These are phyloP conservation scores for Macadamia tetraphylla DNA, from an alignment of 164 flowering plant genomes.

Conservation along the genomic window DNA sequence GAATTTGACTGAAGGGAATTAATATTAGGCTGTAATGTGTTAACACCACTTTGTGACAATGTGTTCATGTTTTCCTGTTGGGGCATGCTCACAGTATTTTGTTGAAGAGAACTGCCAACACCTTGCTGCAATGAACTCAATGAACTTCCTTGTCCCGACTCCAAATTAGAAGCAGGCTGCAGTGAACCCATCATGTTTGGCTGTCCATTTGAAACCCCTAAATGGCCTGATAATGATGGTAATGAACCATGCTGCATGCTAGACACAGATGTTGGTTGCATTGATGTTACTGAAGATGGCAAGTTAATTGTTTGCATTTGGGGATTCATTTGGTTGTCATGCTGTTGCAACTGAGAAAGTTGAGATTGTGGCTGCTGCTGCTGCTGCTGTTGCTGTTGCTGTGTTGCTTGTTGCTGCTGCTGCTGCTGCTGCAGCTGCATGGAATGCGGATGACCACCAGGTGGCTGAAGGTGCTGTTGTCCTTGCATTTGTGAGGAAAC, in stretches of 20 bases:
- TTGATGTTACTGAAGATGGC: conserved; percentile 37
- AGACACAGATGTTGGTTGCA: conserved; percentile 40
- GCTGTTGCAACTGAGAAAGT: conserved; percentile 46
- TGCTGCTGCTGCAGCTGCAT: conserved; percentile 29
- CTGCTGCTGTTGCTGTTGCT: conserved; percentile 3
- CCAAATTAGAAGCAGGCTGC: conserved; percentile 52
- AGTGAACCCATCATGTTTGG: conserved; percentile 47
- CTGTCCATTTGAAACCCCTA: conserved; percentile 36
- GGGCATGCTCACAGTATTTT: conserved; percentile 42
- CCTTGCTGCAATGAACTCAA: conserved; percentile 52
- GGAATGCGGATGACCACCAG: conserved; percentile 41
- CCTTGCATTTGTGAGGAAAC: conserved; percentile 45
- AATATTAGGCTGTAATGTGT: conserved; percentile 45
- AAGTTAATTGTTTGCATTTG: conserved; percentile 55
- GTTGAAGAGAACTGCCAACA: conserved; percentile 45
- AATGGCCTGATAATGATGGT: conserved; percentile 37
- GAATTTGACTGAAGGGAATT: conserved; percentile 43
- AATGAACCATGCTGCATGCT: conserved; percentile 46
- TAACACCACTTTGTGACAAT: conserved; percentile 48
- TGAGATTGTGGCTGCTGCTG: conserved; percentile 46
- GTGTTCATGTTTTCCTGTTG: conserved; percentile 49
- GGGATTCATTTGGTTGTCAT: conserved; percentile 64
- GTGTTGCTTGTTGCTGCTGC: not conserved
- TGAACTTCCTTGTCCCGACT: conserved; percentile 61
- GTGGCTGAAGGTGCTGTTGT: conserved; percentile 38